phyloP scores from a whole-genome alignment of 2,329 filamentous ascomycete species.

The Mycosphaerella sp. region DNA sequence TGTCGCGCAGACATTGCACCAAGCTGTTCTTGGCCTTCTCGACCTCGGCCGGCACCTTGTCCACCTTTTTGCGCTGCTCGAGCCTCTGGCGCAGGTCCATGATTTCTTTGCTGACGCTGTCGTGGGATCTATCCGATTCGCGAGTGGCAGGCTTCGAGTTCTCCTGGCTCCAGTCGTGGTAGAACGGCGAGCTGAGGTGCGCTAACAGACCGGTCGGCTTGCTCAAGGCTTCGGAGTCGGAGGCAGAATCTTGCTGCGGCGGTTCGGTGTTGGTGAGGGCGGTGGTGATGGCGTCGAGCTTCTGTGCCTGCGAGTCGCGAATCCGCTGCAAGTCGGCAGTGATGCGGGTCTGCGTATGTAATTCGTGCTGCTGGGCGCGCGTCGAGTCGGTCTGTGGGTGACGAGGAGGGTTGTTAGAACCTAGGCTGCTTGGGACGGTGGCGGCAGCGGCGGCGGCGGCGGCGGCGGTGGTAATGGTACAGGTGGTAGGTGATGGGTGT shows the following conservation, averaged over 20 bases:
- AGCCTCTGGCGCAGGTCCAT: conserved; percentile 48
- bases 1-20: conserved; percentile 70
- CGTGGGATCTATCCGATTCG: conserved; percentile 42
- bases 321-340: conserved; percentile 77
- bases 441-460: no score
- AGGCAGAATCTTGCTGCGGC: conserved; percentile 28
- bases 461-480: no score
- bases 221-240: conserved; percentile 12
- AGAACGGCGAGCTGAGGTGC: conserved; percentile 33
- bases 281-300: conserved; percentile 61
- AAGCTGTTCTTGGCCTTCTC: conserved; percentile 69
- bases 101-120: conserved; percentile 52
- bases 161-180: conserved; percentile 32
- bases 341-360: conserved; percentile 82
- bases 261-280: conserved; percentile 37
- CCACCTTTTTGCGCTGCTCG: conserved; percentile 50
- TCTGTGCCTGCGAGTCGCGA: conserved; percentile 61
- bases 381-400: conserved; percentile 71
- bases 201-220: conserved; percentile 27
- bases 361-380: conserved; percentile 73
- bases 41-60: conserved; percentile 62
- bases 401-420: no score
- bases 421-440: no score
- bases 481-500: no score
- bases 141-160: conserved; percentile 38